A percentile compares a stretch with the other conserved stretches of the same genome.
These are phyloP conservation scores for Triglochin maritima DNA, from an alignment of 106 monocot genomes.

Conservation along the genomic window DNA sequence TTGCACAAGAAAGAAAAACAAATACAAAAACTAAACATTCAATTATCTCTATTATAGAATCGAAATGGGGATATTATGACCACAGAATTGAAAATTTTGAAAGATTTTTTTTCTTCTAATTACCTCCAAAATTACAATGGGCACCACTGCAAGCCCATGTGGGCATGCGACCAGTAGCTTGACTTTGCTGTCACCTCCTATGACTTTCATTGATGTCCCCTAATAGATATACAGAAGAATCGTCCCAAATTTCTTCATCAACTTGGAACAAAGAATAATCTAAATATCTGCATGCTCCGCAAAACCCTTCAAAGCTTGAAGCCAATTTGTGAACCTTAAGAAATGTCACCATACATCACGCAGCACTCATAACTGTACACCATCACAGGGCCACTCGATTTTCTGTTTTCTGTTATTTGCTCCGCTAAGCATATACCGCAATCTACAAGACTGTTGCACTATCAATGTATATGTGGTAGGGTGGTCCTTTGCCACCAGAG, in stretches of 20 bases:
- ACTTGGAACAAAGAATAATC: neutral
- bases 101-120: no score
- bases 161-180: neutral
- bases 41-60: no score
- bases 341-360: neutral
- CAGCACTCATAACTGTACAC: neutral
- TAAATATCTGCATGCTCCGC: neutral
- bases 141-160: no score
- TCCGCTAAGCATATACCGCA: slow-evolving; percentile 31
- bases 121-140: no score
- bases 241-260: neutral
- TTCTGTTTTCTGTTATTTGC: slow-evolving; percentile 11
- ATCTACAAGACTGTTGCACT: slow-evolving; percentile 53
- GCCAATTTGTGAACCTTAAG: neutral
- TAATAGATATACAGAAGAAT: neutral
- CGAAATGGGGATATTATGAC: no score
- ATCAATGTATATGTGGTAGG: slow-evolving; percentile 58
- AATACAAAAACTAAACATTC: no score
- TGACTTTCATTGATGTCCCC: neutral
- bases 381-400: neutral
- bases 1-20: no score
- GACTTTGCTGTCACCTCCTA: neutral
- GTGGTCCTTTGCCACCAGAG: slow-evolving; percentile 44
- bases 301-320: neutral
- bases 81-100: no score